Conservation (phyloP, 352 stramenopile species). For the Phytopythium sindhum region DNA sequence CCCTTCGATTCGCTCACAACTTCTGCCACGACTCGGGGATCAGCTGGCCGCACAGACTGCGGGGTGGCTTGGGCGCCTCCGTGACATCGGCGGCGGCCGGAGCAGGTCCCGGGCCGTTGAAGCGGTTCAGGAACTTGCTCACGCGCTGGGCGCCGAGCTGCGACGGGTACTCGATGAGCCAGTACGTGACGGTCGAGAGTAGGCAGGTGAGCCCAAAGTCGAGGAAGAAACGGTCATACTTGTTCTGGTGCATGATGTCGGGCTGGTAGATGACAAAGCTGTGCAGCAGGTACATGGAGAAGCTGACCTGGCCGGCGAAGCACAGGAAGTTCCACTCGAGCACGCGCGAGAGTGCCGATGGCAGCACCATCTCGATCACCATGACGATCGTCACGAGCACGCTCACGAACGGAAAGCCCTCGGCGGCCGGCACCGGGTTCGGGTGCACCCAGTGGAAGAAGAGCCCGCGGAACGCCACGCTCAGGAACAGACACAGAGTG, state of each 20-base stretch:
- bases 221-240: conserved; percentile 26
- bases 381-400: conserved; percentile 24
- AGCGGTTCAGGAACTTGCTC: conserved; percentile 10
- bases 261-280: background rate
- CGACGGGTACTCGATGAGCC: conserved; percentile 39
- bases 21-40: background rate
- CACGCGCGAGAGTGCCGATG: conserved; percentile 24
- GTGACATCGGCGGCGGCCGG: background rate
- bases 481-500: conserved; percentile 24
- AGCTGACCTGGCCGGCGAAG: conserved; percentile 44
- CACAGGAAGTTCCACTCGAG: conserved; percentile 36
- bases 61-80: background rate
- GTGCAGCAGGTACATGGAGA: conserved; percentile 44
- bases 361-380: conserved; percentile 33
- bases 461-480: conserved; percentile 18
- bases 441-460: conserved; percentile 33
- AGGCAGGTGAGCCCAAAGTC: conserved; percentile 25
- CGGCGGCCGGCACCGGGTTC: conserved; percentile 15
- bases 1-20: background rate
- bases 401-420: conserved; percentile 25
- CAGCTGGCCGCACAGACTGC: background rate
- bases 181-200: conserved; percentile 32
- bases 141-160: conserved; percentile 29
- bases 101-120: background rate
- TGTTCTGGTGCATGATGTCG: background rate